A percentile compares a stretch with the other conserved stretches of the same genome.
These are phyloP conservation scores for Wallacemonas sp. DNA, from an alignment of 208 protist genomes.

Conservation along the genomic window DNA sequence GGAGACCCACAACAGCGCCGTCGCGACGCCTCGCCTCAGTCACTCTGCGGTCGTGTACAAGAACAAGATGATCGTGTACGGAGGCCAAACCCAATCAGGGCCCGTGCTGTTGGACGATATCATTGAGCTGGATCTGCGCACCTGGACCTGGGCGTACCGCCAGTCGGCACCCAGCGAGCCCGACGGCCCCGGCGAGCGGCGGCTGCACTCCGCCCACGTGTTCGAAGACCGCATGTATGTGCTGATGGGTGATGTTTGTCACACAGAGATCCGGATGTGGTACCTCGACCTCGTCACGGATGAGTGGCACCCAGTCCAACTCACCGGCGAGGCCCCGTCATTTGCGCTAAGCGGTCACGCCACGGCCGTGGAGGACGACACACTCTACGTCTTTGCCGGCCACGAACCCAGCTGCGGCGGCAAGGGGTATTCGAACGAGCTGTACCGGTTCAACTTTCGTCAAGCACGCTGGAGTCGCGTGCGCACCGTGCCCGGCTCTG, in stretches of 20 bases:
- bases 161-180: constrained; percentile 44
- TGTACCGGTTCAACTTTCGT: constrained; percentile 6
- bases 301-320: constrained; percentile 49
- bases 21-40: constrained; percentile 47
- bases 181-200: constrained; percentile 66
- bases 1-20: constrained; percentile 35
- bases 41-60: constrained; percentile 72
- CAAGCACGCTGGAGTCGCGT: background rate
- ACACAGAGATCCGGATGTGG: constrained; percentile 37
- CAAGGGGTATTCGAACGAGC: background rate
- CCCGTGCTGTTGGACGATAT: constrained; percentile 55
- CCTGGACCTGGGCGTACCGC: constrained; percentile 65
- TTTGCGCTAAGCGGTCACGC: constrained; percentile 55
- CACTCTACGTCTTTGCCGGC: constrained; percentile 70
- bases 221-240: constrained; percentile 77
- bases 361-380: constrained; percentile 43
- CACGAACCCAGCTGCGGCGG: constrained; percentile 11
- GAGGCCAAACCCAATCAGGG: constrained; percentile 56
- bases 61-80: constrained; percentile 88
- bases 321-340: constrained; percentile 13
- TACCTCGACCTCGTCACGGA: constrained; percentile 56
- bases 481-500: background rate
- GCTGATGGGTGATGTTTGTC: constrained; percentile 48
- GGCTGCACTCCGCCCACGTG: constrained; percentile 70
- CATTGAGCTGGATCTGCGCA: constrained; percentile 60